phyloP scores from a whole-genome alignment of 2,329 filamentous ascomycete genomes.

The Beauveria medogensis region DNA sequence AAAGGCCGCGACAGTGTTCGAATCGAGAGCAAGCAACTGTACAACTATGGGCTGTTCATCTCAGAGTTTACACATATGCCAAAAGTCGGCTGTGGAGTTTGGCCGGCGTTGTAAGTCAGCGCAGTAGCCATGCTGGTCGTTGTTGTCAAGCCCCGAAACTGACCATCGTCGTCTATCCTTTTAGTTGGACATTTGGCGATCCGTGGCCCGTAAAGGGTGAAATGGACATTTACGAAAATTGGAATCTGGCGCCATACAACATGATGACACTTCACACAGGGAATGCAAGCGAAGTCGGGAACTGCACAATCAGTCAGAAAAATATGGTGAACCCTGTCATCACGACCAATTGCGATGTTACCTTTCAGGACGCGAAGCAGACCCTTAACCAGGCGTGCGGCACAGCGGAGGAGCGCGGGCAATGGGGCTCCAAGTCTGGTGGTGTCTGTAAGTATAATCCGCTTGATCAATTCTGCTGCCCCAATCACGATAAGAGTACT shows the following conservation, averaged over 20 bases:
- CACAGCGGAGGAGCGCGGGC: neutral
- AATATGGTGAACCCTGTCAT: neutral
- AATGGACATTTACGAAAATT: slow-evolving; percentile 59
- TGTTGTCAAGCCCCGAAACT: neutral
- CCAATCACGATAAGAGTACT: neutral
- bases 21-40: slow-evolving; percentile 53
- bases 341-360: neutral
- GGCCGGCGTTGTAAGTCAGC: slow-evolving; percentile 53
- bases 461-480: neutral
- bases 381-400: neutral
- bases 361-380: neutral
- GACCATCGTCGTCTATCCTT: neutral
- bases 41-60: slow-evolving; percentile 58
- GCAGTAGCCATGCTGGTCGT: too few relatives aligned
- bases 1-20: slow-evolving; percentile 48
- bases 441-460: neutral
- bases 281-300: slow-evolving; percentile 21
- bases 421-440: neutral
- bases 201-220: slow-evolving; percentile 54
- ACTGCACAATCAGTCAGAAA: slow-evolving; percentile 18
- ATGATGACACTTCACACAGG: slow-evolving; percentile 49
- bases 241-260: slow-evolving; percentile 46
- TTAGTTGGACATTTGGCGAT: slow-evolving; percentile 30
- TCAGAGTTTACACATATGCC: slow-evolving; percentile 62
- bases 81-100: slow-evolving; percentile 54